Percentiles rank a stretch among this genome's conserved stretches.
Conservation (phyloP, 768 basidiomycete species). For the Cantharellus cinnabarinus region DNA sequence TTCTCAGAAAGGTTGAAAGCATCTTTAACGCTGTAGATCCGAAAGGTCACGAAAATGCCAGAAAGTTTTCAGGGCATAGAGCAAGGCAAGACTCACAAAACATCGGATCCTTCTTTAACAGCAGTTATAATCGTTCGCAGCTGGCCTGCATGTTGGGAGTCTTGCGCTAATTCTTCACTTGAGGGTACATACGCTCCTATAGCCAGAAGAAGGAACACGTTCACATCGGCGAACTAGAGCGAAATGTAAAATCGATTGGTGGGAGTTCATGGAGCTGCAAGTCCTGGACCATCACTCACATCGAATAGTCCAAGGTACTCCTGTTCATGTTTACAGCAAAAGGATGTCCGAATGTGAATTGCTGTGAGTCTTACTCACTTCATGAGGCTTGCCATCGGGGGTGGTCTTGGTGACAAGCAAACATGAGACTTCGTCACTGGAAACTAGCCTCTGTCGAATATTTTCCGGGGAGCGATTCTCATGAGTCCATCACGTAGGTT, state of each 20-base stretch:
- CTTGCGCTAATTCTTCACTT: background rate
- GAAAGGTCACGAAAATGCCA: too few relatives aligned
- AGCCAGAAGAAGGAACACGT: background rate
- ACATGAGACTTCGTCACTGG: background rate
- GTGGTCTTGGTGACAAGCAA: background rate
- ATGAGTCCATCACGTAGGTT: background rate
- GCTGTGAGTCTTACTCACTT: too few relatives aligned
- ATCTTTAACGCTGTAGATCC: background rate
- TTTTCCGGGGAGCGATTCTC: background rate
- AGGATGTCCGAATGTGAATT: too few relatives aligned
- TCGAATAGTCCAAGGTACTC: background rate
- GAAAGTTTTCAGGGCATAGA: background rate
- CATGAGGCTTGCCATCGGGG: background rate
- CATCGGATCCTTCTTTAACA: background rate
- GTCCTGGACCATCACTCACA: background rate
- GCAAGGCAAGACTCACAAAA: background rate
- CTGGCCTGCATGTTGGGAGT: too few relatives aligned
- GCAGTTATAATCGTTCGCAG: background rate
- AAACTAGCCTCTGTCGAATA: background rate
- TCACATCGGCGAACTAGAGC: background rate
- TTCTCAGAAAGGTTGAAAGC: background rate
- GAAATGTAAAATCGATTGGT: background rate
- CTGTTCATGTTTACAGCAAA: background rate
- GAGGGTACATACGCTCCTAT: background rate
- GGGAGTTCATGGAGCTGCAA: background rate